These are phyloP conservation scores for Metschnikowia similis DNA, from an alignment of 805 yeast species.

Conservation along the genomic window DNA sequence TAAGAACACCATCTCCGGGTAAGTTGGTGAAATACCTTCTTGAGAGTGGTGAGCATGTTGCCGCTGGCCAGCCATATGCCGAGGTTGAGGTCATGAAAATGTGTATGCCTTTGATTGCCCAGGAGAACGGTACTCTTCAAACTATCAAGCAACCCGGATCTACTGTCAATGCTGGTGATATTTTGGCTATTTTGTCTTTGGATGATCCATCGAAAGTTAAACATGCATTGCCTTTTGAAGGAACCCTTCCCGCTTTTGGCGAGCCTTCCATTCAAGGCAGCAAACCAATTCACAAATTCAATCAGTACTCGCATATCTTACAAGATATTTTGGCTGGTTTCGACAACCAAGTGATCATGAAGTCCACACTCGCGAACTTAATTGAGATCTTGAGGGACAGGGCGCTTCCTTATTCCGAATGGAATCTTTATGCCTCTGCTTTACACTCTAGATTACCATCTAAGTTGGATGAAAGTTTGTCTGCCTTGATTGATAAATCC, in stretches of 20 bases:
- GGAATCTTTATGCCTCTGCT: conserved; percentile 83
- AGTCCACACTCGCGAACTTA: conserved; percentile 68
- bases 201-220: conserved; percentile 97
- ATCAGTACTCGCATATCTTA: conserved; percentile 54
- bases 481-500: conserved; percentile 63
- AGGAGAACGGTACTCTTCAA: conserved; percentile 90
- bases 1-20: conserved; percentile 99
- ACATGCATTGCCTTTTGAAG: conserved; percentile 93
- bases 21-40: conserved; percentile 89
- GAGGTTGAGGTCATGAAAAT: conserved; percentile 99
- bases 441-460: conserved; percentile 85
- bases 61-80: conserved; percentile 90
- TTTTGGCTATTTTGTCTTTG: conserved; percentile 86
- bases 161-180: conserved; percentile 95
- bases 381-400: conserved; percentile 71
- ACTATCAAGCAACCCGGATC: conserved; percentile 97
- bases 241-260: conserved; percentile 87
- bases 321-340: conserved; percentile 82
- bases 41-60: conserved; percentile 91
- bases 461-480: conserved; percentile 65
- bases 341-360: conserved; percentile 94
- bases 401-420: conserved; percentile 87
- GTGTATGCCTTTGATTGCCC: conserved; percentile 96
- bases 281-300: conserved; percentile 75
- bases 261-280: conserved; percentile 78